These are phyloP conservation scores for Pythium rhizo-oryzae DNA, from an alignment of 352 stramenopile genomes.

Conservation along the genomic window DNA sequence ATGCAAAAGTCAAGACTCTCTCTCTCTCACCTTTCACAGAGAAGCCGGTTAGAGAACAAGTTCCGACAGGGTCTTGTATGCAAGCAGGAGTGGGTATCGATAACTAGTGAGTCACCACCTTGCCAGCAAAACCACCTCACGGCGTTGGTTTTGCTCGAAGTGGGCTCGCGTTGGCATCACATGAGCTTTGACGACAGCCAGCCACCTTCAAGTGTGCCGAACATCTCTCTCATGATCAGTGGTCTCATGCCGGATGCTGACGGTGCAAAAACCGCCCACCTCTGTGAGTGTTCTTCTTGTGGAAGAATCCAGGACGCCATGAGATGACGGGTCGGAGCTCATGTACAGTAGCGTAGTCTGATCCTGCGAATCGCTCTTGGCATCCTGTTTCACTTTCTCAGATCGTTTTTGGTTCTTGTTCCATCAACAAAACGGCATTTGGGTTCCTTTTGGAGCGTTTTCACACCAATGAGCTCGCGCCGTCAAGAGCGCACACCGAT, in stretches of 20 bases:
- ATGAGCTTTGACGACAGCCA: not conserved
- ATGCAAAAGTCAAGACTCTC: not conserved
- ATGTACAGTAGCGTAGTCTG: not conserved
- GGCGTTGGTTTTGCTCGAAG: too few species aligned
- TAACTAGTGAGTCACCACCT: too few species aligned
- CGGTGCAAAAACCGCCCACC: not conserved
- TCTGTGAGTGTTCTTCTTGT: too few species aligned
- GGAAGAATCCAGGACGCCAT: too few species aligned
- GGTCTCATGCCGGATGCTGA: not conserved
- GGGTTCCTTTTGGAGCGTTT: not conserved
- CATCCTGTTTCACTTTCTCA: not conserved
- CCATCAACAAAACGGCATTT: not conserved
- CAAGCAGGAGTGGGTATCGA: too few species aligned
- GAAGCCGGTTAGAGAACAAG: too few species aligned
- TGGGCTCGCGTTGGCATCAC: not conserved
- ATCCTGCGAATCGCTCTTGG: not conserved
- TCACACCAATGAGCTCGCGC: constrained; percentile 10
- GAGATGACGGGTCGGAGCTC: not conserved
- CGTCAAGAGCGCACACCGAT: constrained; percentile 1
- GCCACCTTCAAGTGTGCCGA: not conserved
- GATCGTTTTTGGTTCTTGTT: not conserved
- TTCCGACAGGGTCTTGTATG: too few species aligned
- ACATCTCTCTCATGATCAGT: not conserved
- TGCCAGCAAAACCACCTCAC: too few species aligned
- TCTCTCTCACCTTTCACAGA: too few species aligned